Base-by-base conservation (phyloP, 2,329 filamentous ascomycete genomes). In the Trichocomaceae sp. region DNA sequence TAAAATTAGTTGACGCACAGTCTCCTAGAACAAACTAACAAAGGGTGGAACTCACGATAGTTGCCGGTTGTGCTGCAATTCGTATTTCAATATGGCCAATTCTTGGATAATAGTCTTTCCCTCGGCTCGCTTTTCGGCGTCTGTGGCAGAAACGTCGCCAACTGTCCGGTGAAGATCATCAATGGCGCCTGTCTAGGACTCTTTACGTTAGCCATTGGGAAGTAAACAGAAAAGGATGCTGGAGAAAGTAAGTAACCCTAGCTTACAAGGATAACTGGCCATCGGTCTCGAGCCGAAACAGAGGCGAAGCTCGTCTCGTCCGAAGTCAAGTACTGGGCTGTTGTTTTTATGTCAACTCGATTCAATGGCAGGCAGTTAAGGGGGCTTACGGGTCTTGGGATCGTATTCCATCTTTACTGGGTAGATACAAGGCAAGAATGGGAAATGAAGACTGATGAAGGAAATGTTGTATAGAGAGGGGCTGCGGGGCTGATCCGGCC, bases 301-400 rank as follows among this genome's bases (percentile, higher is more conserved):
- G 85, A 90, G 51, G 88, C 93, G 69, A 97, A 97, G 47, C 90
- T 96, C 42, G 80, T 87, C 65, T 82, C 83, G 75, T 97, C 91
- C 64, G 81, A 84, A 37, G 90, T 97, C 63, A 79, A 80, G 70
- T 86, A 95, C 58, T 83, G 84, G 47, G 86, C 88, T 95, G 57
- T 26, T 26, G 37, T 48, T 62, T 51, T 60, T 26, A 50, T 35
- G 58, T 42, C 35, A 54, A 23, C 26, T 6, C 15, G 15, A 26
- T 19, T n/a, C 20, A 44, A 39, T 50, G 35, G 29, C 12, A 47
- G 35, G 37, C 23, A 15, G 13, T 6, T n/a, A n/a, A 5, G 15
- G n/a, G 12, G 33, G 23, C 85, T 67, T 74, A 90, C 87, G 80
- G 47, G 80, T 87, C 72, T 88, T 85, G 8, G 86, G 82, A 65